Evolutionary conservation across 2,329 filamentous ascomycete species (phyloP).

Genomic region (Venturia carpophila): DNA sequence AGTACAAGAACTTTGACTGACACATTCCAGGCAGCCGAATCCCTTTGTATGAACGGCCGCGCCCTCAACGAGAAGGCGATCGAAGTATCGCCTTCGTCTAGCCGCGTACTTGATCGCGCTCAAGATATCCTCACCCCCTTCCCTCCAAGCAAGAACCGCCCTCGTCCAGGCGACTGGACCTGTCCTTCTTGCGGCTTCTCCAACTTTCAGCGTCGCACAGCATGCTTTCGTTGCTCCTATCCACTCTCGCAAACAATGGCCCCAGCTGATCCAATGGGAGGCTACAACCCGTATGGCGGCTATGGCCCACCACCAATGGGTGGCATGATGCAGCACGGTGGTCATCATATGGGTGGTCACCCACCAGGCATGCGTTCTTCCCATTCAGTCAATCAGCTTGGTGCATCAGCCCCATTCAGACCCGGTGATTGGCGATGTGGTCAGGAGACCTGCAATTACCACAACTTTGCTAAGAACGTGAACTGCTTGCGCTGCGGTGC

Average conservation of each 20-base stretch:
- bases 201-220: slow-evolving; percentile 97
- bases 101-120: slow-evolving; percentile 87
- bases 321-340: slow-evolving; percentile 35
- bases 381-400: slow-evolving; percentile 46
- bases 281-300: slow-evolving; percentile 53
- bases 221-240: slow-evolving; percentile 98
- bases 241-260: slow-evolving; percentile 63
- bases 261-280: slow-evolving; percentile 64
- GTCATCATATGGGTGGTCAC: slow-evolving; percentile 54
- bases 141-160: slow-evolving; percentile 96
- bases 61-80: slow-evolving; percentile 98
- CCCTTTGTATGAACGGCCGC: slow-evolving; percentile 97
- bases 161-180: slow-evolving; percentile 95
- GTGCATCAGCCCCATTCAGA: slow-evolving; percentile 74
- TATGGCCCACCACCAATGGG: slow-evolving; percentile 42
- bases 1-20: background rate
- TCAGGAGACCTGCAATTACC: slow-evolving; percentile 92
- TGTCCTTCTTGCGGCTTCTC: slow-evolving; percentile 98
- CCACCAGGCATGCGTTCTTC: slow-evolving; percentile 46
- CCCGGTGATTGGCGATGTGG: slow-evolving; percentile 99
- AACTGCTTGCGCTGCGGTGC: slow-evolving; percentile 95
- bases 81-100: slow-evolving; percentile 96
- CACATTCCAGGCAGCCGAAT: slow-evolving; percentile 74
- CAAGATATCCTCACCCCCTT: slow-evolving; percentile 95
- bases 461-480: slow-evolving; percentile 99